These are phyloP conservation scores for Scleromitrula shiraiana DNA, from an alignment of 2,329 filamentous ascomycete genomes.

Conservation along the genomic window DNA sequence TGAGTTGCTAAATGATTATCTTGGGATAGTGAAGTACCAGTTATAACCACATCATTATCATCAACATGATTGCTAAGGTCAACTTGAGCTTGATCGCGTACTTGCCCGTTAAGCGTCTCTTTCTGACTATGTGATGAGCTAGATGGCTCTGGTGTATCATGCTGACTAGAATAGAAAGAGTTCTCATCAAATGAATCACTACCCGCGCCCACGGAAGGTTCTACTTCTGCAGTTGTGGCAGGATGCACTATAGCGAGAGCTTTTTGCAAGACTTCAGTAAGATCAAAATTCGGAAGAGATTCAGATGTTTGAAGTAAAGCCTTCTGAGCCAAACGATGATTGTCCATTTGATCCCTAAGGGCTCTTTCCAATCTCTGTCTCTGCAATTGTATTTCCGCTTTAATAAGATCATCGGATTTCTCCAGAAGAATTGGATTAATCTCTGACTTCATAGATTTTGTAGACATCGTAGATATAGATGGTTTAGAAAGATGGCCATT, in stretches of 20 bases:
- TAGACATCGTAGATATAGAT: constrained; percentile 6
- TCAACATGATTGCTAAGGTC: constrained; percentile 18
- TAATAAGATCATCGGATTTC: constrained; percentile 78
- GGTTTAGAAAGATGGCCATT: constrained; percentile 24
- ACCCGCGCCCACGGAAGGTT: constrained; percentile 48
- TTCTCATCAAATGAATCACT: constrained; percentile 87
- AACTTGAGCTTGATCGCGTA: constrained; percentile 16
- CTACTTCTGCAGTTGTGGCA: constrained; percentile 48
- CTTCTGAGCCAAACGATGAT: constrained; percentile 41
- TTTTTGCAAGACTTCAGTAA: constrained; percentile 64
- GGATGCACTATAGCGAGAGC: constrained; percentile 64
- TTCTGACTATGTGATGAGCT: constrained; percentile 30
- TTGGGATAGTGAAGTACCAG: constrained; percentile 25
- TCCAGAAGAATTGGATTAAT: constrained; percentile 78
- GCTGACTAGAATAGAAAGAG: constrained; percentile 91
- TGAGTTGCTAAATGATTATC: constrained; percentile 24
- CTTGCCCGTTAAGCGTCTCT: constrained; percentile 20
- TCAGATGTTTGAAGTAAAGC: constrained; percentile 38
- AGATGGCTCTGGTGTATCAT: constrained; percentile 62
- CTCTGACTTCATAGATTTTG: constrained; percentile 47
- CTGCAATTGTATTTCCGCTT: constrained; percentile 72
- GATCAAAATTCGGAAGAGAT: constrained; percentile 56
- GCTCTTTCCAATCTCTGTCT: constrained; percentile 72
- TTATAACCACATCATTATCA: constrained; percentile 21
- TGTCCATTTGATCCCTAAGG: constrained; percentile 69